Base-by-base conservation (phyloP, 164 flowering plant genomes). In the Magnolia sinica region DNA sequence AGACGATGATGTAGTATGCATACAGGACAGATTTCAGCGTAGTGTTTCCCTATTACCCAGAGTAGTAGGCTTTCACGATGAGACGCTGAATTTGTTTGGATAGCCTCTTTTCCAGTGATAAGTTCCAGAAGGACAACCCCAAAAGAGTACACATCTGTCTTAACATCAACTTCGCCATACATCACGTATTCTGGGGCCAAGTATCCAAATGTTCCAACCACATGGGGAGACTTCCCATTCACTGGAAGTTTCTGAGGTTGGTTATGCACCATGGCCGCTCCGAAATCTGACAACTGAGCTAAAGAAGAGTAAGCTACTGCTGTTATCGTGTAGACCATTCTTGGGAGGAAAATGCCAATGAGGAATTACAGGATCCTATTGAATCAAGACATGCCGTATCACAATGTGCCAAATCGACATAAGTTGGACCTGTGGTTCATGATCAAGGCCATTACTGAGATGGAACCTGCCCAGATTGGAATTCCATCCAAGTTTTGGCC, bases 101-200 rank as follows among this genome's bases (percentile, higher is more conserved):
- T 76, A 49, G 86, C 86, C 72, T 81, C 84, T 73, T 85, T 87
- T 37, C 88, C 88, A 5, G 87, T 82, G 75, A 87, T 86, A 24
- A 87, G 84, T 78, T 88, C 87, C 82, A 88, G 76, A 7, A 86
- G 87, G 68, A 88, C 85, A 61, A 88, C 87, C 27, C 88, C 90
- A 59, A 77, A 86, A 10, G 88, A 82, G 77, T 88, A 88, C 31
- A 88, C 88, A 76, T 86, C 88, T 61, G 77, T 79, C 84, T 88
- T 88, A 76, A 85, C 88, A 76, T 85, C 86, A 59, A 86, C 81
- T 68, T 82, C 78, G 6, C 87, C 88, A 79, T 81, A 84, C 87
- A 86, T 84, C 77, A 84, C 71, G 81, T 84, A 87, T 72, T 86
- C 90, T 66, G 88, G 90, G n/a, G 88, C 90, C 78, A 86, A 61